A percentile compares a stretch with the other conserved stretches of the same genome.
Evolutionary conservation across 768 basidiomycete genomes (phyloP).

Genomic region (Tulasnella sp.): DNA sequence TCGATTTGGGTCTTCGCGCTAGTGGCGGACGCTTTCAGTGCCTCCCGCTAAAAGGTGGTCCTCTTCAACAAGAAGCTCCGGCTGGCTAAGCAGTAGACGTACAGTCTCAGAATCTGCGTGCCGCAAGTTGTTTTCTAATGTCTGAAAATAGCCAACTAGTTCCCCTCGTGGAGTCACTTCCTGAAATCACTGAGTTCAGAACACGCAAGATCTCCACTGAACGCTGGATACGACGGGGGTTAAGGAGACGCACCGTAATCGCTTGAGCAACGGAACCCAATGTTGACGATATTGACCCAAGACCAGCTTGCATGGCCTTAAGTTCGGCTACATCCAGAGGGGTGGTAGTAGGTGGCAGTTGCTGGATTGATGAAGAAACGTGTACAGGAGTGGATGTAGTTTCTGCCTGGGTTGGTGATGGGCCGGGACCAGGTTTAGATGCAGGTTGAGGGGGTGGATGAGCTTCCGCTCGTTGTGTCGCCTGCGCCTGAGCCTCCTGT

Average conservation of each 20-base stretch:
- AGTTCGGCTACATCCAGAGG: neutral
- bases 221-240: neutral
- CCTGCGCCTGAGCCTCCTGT: neutral
- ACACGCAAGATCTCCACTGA: neutral
- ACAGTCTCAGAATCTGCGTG: neutral
- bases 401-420: neutral
- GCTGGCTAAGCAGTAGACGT: neutral
- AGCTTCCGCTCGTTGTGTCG: neutral
- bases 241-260: neutral
- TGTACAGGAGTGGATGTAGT: neutral
- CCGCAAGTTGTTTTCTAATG: neutral
- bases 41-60: neutral
- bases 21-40: neutral
- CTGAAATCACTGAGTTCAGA: neutral
- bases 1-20: neutral
- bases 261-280: neutral
- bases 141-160: neutral
- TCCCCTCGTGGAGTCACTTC: neutral
- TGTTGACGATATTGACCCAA: neutral
- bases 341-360: neutral
- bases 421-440: neutral
- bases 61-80: neutral
- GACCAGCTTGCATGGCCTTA: neutral
- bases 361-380: neutral
- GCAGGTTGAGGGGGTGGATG: neutral